Conservation (phyloP, 1,284 basidiomycete species). For the Sporisorium exsertum region DNA sequence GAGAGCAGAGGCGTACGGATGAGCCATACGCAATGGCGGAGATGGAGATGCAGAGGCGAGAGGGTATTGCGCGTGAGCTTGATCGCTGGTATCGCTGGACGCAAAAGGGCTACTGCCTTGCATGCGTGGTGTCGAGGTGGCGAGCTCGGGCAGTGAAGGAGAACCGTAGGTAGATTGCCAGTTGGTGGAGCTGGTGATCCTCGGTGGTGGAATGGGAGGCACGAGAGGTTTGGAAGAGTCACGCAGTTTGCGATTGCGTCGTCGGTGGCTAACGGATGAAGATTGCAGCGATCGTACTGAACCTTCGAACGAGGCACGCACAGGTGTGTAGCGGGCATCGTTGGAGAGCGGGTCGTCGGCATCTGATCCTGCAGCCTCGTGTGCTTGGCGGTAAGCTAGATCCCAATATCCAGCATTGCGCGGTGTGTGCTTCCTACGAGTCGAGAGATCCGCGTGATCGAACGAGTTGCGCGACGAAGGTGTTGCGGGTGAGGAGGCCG, state of each 20-base stretch:
- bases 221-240: constrained; percentile 31
- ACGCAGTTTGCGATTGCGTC: constrained; percentile 26
- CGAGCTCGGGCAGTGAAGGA: constrained; percentile 28
- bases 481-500: constrained; percentile 4
- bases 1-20: constrained; percentile 29
- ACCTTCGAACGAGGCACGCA: constrained; percentile 32
- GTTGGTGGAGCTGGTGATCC: constrained; percentile 38
- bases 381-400: constrained; percentile 4
- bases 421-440: constrained; percentile 11
- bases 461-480: constrained; percentile 22
- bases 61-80: background rate
- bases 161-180: constrained; percentile 45
- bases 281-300: constrained; percentile 30
- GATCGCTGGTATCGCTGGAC: constrained; percentile 21
- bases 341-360: constrained; percentile 28
- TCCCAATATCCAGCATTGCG: constrained; percentile 20
- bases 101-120: constrained; percentile 6
- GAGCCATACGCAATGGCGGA: constrained; percentile 16
- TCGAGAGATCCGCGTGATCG: constrained; percentile 21
- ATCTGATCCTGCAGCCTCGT: constrained; percentile 26
- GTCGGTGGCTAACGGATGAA: constrained; percentile 17
- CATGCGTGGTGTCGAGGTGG: constrained; percentile 13
- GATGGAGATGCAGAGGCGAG: constrained; percentile 21
- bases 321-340: constrained; percentile 14
- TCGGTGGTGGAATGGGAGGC: constrained; percentile 42